Evolutionary conservation across 2,329 filamentous ascomycete genomes (phyloP), one percentile per base, ranked within the genome.

Genomic region (Penicillium frequentans): DNA sequence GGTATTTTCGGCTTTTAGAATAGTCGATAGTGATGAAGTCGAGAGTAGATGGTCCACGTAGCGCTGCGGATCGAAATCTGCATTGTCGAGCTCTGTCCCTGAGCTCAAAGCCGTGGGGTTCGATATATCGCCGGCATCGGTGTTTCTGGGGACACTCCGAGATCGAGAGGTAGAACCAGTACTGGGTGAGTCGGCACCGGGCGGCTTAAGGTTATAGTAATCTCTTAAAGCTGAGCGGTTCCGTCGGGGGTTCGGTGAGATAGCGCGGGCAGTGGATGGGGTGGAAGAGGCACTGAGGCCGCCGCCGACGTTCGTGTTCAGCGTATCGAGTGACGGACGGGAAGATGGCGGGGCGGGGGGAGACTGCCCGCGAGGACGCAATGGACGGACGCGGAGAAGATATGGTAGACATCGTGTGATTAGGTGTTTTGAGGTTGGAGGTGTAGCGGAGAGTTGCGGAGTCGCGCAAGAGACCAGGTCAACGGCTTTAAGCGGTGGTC

Each of bases 141-240:
- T 82, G 70, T 64, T 80, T 71, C 68, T 54, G 71, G 75, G 71
- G 29, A 75, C 67, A 54, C 74, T 76, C 46, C 69, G 69, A 24
- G 73, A 73, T 55, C 68, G 75, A 54, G 58, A 59, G 8, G 66
- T 67, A 21, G 73, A 72, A 55, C 67, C 75, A 54, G 58, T 58
- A 11, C 67, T 67, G 1, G 54, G 29, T 16, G 46, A 29, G 23
- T 77, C 74, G 37, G 69, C 75, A 42, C 73, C 68, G 7, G 75
- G 70, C 3, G 81, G 73, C 63, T 87, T 88, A 49, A 98, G 83
- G 71, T 95, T 95, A 78, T 98, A 98, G 81, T 96, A 98, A 71
- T 97, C 92, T 67, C 95, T 89, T 21, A 98, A 83, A 7, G 93
- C 93, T 55, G 89, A 86, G 63, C 93, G 90, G 77, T 96, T 96